These are phyloP conservation scores for Eucalyptus sp. DNA, from an alignment of 345 rosid species.

Conservation along the genomic window DNA sequence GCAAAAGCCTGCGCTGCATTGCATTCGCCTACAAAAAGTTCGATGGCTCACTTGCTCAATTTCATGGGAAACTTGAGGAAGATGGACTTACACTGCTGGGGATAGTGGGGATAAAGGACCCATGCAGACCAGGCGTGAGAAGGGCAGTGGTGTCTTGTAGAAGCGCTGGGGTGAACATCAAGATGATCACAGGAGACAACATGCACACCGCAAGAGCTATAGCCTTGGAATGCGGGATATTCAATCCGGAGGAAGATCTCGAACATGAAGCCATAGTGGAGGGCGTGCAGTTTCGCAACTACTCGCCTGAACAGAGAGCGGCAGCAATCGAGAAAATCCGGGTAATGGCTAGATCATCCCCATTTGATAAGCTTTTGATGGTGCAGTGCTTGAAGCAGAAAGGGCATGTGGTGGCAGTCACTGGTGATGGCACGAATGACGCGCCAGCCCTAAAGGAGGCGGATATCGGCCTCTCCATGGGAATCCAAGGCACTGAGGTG, in stretches of 20 bases:
- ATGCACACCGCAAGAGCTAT: slow-evolving; percentile 70
- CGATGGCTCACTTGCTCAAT: not conserved
- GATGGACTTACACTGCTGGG: slow-evolving; percentile 38
- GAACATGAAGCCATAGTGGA: slow-evolving; percentile 32
- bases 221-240: slow-evolving; percentile 67
- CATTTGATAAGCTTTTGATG: slow-evolving; percentile 67
- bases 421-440: slow-evolving; percentile 70
- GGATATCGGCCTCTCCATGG: slow-evolving; percentile 70
- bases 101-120: slow-evolving; percentile 68
- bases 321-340: slow-evolving; percentile 41
- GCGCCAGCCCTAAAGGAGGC: slow-evolving; percentile 78
- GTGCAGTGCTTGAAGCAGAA: slow-evolving; percentile 58
- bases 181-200: slow-evolving; percentile 81
- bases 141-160: slow-evolving; percentile 54
- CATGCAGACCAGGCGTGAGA: slow-evolving; percentile 54
- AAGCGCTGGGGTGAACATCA: slow-evolving; percentile 57
- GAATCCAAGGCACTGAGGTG: slow-evolving; percentile 71
- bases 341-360: slow-evolving; percentile 87
- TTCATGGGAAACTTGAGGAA: slow-evolving; percentile 14
- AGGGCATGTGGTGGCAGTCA: slow-evolving; percentile 73
- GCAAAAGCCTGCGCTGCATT: slow-evolving; percentile 55
- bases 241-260: slow-evolving; percentile 15
- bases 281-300: slow-evolving; percentile 52
- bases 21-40: slow-evolving; percentile 48
- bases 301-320: slow-evolving; percentile 21